A percentile compares a stretch with the other conserved stretches of the same genome.
These are phyloP conservation scores for Pueraria montana DNA, from an alignment of 306 rosid species.

Conservation along the genomic window DNA sequence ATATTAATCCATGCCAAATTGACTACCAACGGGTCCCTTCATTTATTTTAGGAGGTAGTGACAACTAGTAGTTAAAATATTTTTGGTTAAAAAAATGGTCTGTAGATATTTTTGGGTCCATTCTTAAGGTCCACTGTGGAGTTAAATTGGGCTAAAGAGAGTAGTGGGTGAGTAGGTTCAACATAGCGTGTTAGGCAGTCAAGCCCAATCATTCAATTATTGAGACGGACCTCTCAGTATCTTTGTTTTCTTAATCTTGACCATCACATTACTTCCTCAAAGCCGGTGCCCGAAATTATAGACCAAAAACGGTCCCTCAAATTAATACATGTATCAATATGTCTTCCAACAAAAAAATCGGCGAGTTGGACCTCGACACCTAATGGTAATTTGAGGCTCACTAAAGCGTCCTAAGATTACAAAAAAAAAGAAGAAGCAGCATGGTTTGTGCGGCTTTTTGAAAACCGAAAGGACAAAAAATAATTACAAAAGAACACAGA, in stretches of 20 bases:
- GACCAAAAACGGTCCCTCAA: background rate
- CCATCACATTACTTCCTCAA: background rate
- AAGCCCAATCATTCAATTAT: background rate
- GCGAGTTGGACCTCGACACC: background rate
- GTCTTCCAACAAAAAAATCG: background rate
- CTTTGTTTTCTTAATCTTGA: background rate
- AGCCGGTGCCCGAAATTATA: background rate
- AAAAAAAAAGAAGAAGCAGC: background rate
- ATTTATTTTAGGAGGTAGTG: no score
- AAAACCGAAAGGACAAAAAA: background rate
- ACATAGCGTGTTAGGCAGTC: background rate
- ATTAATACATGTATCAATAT: background rate
- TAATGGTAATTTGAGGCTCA: background rate
- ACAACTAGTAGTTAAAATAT: no score
- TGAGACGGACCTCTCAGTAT: background rate
- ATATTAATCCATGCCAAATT: no score
- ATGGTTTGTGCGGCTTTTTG: background rate
- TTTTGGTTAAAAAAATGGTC: no score
- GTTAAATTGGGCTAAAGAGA: background rate
- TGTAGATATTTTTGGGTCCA: no score
- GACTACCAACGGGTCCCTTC: no score
- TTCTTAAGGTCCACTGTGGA: no score
- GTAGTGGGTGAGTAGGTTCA: background rate
- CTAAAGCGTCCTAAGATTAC: background rate
- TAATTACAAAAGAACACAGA: background rate